These are phyloP conservation scores for Smallanthus sonchifolius DNA, from an alignment of 129 eudicot species.

Conservation along the genomic window DNA sequence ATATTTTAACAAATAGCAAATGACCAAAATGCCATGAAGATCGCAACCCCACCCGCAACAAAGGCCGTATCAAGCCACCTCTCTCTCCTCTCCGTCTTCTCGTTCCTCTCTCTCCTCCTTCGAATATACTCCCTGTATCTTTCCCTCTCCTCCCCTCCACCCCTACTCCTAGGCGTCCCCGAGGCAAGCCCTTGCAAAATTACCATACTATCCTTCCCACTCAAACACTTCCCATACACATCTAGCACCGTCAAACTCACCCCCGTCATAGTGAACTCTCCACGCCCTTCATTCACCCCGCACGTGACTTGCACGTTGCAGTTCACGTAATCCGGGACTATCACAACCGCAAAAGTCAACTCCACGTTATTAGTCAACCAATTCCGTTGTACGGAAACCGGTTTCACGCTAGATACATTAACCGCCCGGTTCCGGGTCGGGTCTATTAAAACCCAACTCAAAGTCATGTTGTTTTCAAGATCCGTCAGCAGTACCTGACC, in stretches of 20 bases:
- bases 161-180: background rate
- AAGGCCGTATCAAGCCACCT: constrained; percentile 30
- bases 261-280: constrained; percentile 27
- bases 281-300: constrained; percentile 20
- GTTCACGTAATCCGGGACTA: background rate
- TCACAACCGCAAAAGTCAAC: constrained; percentile 25
- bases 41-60: constrained; percentile 25
- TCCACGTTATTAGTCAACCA: constrained; percentile 26
- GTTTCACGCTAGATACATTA: constrained; percentile 26
- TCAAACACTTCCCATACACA: constrained; percentile 27
- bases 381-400: constrained; percentile 33
- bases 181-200: constrained; percentile 19
- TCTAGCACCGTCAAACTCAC: constrained; percentile 29
- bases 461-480: constrained; percentile 4
- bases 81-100: constrained; percentile 32
- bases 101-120: constrained; percentile 25
- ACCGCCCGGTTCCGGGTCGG: constrained; percentile 32
- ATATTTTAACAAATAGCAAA: constrained; percentile 8
- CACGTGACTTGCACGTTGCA: constrained; percentile 28
- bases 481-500: background rate
- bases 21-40: constrained; percentile 38
- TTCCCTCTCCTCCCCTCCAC: constrained; percentile 19
- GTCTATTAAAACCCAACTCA: constrained; percentile 35
- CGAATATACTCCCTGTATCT: constrained; percentile 22
- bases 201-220: constrained; percentile 32